phyloP scores from a whole-genome alignment of 495 filamentous ascomycete species.

The Aspergillus hancockii region DNA sequence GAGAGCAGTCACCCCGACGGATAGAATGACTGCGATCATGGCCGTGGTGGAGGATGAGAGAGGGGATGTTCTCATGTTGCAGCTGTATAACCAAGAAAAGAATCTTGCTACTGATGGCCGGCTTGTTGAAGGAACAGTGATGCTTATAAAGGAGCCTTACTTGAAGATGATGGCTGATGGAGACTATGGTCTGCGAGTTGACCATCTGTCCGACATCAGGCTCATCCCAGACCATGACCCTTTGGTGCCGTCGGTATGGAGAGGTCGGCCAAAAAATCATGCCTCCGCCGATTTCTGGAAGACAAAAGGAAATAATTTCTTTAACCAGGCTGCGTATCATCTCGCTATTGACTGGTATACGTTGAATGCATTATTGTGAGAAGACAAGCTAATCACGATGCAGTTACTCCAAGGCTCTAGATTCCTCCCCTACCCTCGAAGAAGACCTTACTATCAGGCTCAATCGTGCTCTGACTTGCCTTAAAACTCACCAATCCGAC shows the following conservation, averaged over 20 bases:
- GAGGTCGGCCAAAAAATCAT: slow-evolving; percentile 21
- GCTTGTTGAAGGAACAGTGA: slow-evolving; percentile 31
- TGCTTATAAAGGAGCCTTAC: slow-evolving; percentile 57
- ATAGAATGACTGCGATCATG: slow-evolving; percentile 42
- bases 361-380: neutral
- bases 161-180: slow-evolving; percentile 41
- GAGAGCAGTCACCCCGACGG: slow-evolving; percentile 40
- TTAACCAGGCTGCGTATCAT: slow-evolving; percentile 19
- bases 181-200: slow-evolving; percentile 46
- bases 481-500: slow-evolving; percentile 47
- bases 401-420: slow-evolving; percentile 34
- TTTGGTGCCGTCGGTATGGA: slow-evolving; percentile 38
- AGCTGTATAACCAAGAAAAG: slow-evolving; percentile 46
- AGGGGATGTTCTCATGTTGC: slow-evolving; percentile 43
- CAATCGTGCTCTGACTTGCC: slow-evolving; percentile 50
- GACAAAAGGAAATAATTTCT: slow-evolving; percentile 39
- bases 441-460: slow-evolving; percentile 24
- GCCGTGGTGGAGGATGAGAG: slow-evolving; percentile 53
- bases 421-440: slow-evolving; percentile 15
- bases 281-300: slow-evolving; percentile 36
- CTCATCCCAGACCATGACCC: slow-evolving; percentile 32
- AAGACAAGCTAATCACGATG: slow-evolving; percentile 11
- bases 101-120: slow-evolving; percentile 22
- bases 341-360: slow-evolving; percentile 29
- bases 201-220: slow-evolving; percentile 52